Base-by-base conservation (phyloP, 768 basidiomycete genomes). In the Lactarius hatsudake region DNA sequence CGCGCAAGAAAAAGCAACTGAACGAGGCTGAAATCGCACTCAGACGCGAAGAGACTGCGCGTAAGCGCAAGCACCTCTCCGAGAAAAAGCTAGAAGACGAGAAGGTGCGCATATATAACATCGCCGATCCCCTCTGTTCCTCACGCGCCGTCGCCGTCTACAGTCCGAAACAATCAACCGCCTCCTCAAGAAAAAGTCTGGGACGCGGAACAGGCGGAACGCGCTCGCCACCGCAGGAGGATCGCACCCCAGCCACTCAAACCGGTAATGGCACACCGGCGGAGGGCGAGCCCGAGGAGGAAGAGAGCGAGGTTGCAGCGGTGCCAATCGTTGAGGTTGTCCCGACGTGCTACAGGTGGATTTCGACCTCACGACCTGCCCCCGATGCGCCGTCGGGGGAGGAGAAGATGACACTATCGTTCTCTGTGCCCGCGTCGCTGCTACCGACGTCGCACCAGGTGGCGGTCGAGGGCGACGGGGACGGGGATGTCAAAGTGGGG, bases 101-200 rank as follows among this genome's bases (percentile, higher is more conserved):
- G 76, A 93, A 91, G 85, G 92, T 87, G 63, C 61, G 74, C 70
- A 17, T 32, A 17, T 6, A 56, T 51, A 59, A 30, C 61, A 30
- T 12, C 17, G 36, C 36, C 3, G 36, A 40, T 5, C 38, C 6
- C 42, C 36, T 42, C 23, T 59, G 42, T 45, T 65, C 13, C 15
- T 36, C 48, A 38, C 1, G 65, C 20, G 13, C 1, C 63, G 12
- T 1, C 28, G 4, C 61, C 20, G 2, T 5, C 26, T 15, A 23
- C 71, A 93, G 90, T 86, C 86, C 28, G 93, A 94, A 72, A 94
- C 93, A 0, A 94, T 95, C 75, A 94, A 94, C 72, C 88, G 93
- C 32, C 82, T 95, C 17, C 83, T 95, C 60, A 93, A 93, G 75
- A 94, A 94, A 76, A 91, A 92, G 73, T 87, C 88, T 20, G 84